Base-by-base conservation (phyloP, 1,139 yeast species). In the Eremothecium sinecaudum region DNA sequence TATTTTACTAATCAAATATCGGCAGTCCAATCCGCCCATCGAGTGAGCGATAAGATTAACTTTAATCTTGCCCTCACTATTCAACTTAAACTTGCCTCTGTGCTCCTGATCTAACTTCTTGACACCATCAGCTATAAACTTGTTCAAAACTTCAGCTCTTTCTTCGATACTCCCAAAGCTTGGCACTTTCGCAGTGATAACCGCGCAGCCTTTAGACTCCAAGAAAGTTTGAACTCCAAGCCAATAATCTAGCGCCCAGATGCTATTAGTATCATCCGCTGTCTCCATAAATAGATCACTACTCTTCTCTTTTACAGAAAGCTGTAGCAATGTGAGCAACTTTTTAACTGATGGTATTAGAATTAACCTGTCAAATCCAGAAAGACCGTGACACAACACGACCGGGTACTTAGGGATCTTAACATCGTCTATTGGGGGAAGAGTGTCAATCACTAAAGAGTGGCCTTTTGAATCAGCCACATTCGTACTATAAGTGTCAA, bases 21-120 rank as follows among this genome's bases (percentile, higher is more conserved):
- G 60, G 24, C 87, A 73, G 53, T 86, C 96, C 26, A 86, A 61
- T 0, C 96, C 96, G 6, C 96, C 96, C 95, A 86, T 84, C 0
- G 94, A 83, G 53, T 86, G 96, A n/a, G 93, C 92, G 14, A 86
- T 66, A 24, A 86, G 57, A 51, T 86, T 86, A 11, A 86, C 62
- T 41, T 74, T 73, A n/a, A 59, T 36, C 11, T 54, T 45, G 5
- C 43, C 43, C 11, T 47, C 44, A 5, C 48, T 42, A 27, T 61
- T 58, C 4, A 64, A 47, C 1, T 61, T 55, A 8, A 50, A 47
- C 40, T 57, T 54, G 1, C 62, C 34, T 6, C 32, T 29, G 42
- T 33, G 57, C 52, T 2, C 37, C 11, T 65, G 51, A 4, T n/a
- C 13, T n/a, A 16, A 10, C 6, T 12, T 13, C 19, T 27, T 18